Evolutionary conservation across 345 rosid genomes (phyloP).

Genomic region (Leavenworthia alabamica): DNA sequence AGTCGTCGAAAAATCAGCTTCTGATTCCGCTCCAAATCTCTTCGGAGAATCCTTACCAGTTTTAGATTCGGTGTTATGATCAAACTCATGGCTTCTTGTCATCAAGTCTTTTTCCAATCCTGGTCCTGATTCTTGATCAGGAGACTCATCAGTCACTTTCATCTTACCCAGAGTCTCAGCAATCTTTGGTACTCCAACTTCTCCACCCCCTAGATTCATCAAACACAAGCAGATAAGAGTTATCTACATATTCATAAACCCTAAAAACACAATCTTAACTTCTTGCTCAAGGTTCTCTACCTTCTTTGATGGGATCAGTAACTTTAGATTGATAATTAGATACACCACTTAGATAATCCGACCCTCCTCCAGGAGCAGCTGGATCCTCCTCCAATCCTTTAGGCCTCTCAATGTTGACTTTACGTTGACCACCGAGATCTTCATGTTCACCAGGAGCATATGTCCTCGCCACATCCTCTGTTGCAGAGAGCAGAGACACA

Average conservation of each 20-base stretch:
- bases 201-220: constrained; percentile 32
- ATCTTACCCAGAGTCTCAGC: constrained; percentile 34
- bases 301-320: constrained; percentile 40
- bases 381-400: constrained; percentile 51
- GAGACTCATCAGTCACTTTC: constrained; percentile 28
- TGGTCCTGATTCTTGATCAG: constrained; percentile 1
- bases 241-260: not conserved
- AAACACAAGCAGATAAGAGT: not conserved
- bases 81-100: constrained; percentile 4
- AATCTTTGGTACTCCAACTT: constrained; percentile 28
- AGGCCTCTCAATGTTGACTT: constrained; percentile 35
- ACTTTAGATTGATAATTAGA: constrained; percentile 58
- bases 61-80: not conserved
- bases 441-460: constrained; percentile 27
- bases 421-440: constrained; percentile 29
- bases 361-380: constrained; percentile 35
- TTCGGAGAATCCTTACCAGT: not conserved
- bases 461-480: constrained; percentile 31
- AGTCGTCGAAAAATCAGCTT: not conserved
- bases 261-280: not conserved
- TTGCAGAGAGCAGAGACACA: constrained; percentile 14
- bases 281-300: constrained; percentile 12
- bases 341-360: constrained; percentile 14
- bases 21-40: not conserved
- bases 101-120: not conserved